These are phyloP conservation scores for Zymoseptoria ardabiliae DNA, from an alignment of 2,329 filamentous ascomycete species.

Conservation along the genomic window DNA sequence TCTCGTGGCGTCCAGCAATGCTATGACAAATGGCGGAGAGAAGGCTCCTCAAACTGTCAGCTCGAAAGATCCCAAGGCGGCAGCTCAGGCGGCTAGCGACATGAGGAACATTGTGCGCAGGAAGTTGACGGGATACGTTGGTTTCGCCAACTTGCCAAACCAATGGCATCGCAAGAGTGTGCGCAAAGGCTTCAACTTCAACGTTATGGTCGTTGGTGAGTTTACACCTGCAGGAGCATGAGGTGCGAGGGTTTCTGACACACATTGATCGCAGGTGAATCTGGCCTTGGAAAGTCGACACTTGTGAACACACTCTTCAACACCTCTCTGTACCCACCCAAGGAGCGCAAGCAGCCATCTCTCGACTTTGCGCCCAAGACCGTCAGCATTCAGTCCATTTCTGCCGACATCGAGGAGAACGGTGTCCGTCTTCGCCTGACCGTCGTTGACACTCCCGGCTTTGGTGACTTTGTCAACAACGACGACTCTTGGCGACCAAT, in stretches of 20 bases:
- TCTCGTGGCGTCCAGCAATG: conserved; percentile 52
- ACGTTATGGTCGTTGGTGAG: conserved; percentile 99
- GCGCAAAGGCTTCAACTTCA: conserved; percentile 99
- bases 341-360: conserved; percentile 95
- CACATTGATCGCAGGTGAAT: conserved; percentile 70
- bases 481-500: conserved; percentile 99
- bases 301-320: conserved; percentile 99
- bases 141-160: conserved; percentile 97
- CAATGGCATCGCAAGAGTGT: conserved; percentile 99
- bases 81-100: conserved; percentile 42
- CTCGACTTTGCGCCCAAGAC: conserved; percentile 96
- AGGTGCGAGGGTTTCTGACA: conserved; percentile 11
- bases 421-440: conserved; percentile 93
- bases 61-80: conserved; percentile 57
- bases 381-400: conserved; percentile 48
- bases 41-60: conserved; percentile 51
- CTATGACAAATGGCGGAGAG: conserved; percentile 45
- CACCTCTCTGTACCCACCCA: conserved; percentile 95
- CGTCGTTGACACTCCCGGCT: conserved; percentile 94
- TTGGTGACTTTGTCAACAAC: conserved; percentile 99
- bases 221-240: conserved; percentile 24
- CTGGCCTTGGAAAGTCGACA: conserved; percentile 96
- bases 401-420: conserved; percentile 80
- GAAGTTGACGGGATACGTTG: conserved; percentile 97
- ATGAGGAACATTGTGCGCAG: conserved; percentile 94